Conservation (phyloP, 805 yeast genomes). For the Kluyveromyces lactis region DNA sequence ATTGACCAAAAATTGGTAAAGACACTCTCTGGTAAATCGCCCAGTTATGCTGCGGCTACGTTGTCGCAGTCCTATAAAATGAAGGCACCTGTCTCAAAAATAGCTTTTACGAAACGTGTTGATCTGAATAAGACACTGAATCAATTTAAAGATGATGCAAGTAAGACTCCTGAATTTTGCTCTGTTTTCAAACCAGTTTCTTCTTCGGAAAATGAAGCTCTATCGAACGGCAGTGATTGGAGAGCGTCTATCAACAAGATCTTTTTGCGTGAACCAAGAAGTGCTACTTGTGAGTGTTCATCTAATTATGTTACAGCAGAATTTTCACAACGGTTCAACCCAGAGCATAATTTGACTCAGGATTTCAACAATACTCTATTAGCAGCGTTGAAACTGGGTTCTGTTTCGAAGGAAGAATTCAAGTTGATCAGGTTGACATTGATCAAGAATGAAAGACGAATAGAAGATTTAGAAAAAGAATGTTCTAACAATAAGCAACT, state of each 20-base stretch:
- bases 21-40: not conserved
- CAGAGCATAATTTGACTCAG: not conserved
- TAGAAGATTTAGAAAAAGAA: not conserved
- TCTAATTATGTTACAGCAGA: not conserved
- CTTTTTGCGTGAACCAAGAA: not conserved
- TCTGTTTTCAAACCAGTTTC: slow-evolving; percentile 1
- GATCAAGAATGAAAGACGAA: not conserved
- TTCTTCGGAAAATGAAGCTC: not conserved
- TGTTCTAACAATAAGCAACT: not conserved
- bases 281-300: slow-evolving; percentile 1
- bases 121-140: too few species aligned
- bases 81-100: not conserved
- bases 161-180: not conserved
- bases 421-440: not conserved
- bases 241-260: not conserved
- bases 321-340: not conserved
- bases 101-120: too few species aligned
- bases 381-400: not conserved
- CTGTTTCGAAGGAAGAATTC: not conserved
- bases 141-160: too few species aligned
- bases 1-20: not conserved
- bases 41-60: not conserved
- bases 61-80: not conserved
- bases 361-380: not conserved
- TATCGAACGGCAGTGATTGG: not conserved